phyloP scores from a whole-genome alignment of 139 green algal genomes.

The Chlamydomonas incerta region DNA sequence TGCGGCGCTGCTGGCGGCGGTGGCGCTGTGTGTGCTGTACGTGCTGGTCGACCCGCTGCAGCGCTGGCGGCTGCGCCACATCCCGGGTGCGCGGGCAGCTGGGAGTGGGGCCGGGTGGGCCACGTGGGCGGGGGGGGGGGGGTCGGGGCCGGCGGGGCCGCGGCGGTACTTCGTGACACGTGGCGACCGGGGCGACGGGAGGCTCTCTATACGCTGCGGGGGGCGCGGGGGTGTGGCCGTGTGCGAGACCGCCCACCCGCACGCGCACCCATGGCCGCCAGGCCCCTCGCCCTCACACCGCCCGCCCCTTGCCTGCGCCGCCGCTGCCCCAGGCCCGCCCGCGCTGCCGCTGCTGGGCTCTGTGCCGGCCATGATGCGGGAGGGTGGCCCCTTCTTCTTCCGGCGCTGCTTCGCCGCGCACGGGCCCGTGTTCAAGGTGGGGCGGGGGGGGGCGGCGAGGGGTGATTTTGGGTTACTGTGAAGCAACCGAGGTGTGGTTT shows the following conservation, averaged over 20 bases:
- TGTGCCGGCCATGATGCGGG: constrained; percentile 32
- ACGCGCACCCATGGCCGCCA: neutral
- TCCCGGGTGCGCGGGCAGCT: constrained; percentile 27
- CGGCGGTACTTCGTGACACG: too few relatives aligned
- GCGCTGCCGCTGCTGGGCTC: constrained; percentile 48
- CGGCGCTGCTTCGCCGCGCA: constrained; percentile 43
- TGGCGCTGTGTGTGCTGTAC: neutral
- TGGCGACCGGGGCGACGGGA: too few relatives aligned
- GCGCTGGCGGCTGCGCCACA: constrained; percentile 16
- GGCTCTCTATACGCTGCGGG: too few relatives aligned
- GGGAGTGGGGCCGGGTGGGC: too few relatives aligned
- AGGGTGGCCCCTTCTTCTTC: constrained; percentile 28
- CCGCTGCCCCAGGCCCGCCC: neutral
- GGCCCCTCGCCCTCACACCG: too few relatives aligned
- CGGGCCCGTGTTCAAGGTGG: constrained; percentile 58
- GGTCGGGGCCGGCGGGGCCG: too few relatives aligned
- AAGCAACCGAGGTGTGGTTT: too few relatives aligned
- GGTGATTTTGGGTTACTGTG: too few relatives aligned
- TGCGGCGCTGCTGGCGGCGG: neutral
- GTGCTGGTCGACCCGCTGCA: neutral
- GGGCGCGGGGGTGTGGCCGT: neutral
- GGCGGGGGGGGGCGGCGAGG: too few relatives aligned
- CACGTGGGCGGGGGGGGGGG: too few relatives aligned
- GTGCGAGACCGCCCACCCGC: neutral
- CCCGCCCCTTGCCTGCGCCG: neutral